Percentiles rank a stretch among this genome's conserved stretches.
These are phyloP conservation scores for Fomitopsis palustris DNA, from an alignment of 1,284 basidiomycete species.

Conservation along the genomic window DNA sequence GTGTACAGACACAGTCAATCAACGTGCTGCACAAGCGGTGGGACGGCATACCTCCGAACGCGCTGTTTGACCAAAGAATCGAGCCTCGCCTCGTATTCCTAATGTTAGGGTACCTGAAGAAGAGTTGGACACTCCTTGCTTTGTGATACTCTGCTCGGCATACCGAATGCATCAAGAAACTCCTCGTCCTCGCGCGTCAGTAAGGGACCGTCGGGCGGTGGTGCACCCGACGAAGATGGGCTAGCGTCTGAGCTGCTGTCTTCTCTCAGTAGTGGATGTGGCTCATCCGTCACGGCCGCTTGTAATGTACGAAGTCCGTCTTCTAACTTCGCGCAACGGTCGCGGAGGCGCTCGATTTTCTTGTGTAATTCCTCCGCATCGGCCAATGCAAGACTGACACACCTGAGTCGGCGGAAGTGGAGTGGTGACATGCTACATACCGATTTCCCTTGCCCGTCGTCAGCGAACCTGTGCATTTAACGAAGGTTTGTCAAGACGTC, in stretches of 20 bases:
- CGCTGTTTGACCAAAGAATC: constrained; percentile 60
- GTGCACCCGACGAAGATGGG: constrained; percentile 9
- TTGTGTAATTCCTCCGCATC: constrained; percentile 67
- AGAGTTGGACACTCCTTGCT: background rate
- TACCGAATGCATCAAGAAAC: constrained; percentile 57
- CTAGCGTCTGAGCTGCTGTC: constrained; percentile 12
- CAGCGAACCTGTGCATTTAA: constrained; percentile 42
- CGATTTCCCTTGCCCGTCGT: constrained; percentile 52
- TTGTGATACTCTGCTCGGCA: background rate
- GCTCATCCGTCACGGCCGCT: constrained; percentile 39
- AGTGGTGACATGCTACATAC: constrained; percentile 11
- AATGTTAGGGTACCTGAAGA: constrained; percentile 56
- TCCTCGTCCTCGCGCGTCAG: constrained; percentile 38
- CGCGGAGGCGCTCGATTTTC: constrained; percentile 50
- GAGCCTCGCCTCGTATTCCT: constrained; percentile 48
- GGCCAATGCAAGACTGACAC: constrained; percentile 51
- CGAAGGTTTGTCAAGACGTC: background rate
- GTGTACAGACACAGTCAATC: background rate
- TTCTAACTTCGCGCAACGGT: constrained; percentile 57
- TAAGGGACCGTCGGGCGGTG: constrained; percentile 9
- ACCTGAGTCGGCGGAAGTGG: background rate
- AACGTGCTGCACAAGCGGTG: background rate
- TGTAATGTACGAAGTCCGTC: constrained; percentile 49
- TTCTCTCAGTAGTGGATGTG: constrained; percentile 42
- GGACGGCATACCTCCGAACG: constrained; percentile 50